Evolutionary conservation across 495 filamentous ascomycete species (phyloP), one percentile per base, ranked within the genome.

Genomic region (Glarea lozoyensis): DNA sequence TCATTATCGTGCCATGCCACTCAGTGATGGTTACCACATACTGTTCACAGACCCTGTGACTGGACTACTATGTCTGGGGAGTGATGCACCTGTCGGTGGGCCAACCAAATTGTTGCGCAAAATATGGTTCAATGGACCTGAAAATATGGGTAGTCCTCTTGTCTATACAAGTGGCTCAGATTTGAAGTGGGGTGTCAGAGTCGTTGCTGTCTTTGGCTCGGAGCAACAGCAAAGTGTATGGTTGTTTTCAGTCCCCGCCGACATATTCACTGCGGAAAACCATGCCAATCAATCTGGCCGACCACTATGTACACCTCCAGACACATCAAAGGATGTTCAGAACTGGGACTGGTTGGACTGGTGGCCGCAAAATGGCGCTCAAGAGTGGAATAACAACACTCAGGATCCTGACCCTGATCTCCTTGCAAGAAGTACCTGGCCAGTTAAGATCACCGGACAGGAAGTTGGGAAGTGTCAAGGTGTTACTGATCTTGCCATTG

Each of bases 1-100:
- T 50, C 79, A 87, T 51, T 83, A 78, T 49, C 72, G 69, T 10
- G 82, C 82, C 4, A 61, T 83, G 3, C 83, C 83, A 1, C 61
- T 85, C 32, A 78, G 78, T 47, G 82, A 86, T 57, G 81, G 82
- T 1, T 65, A 74, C 30, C 78, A 86, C 47, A 65, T 88, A 23
- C 60, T 86, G 17, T 88, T 84, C 61, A 78, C 76, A 7, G 82
- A 86, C 45, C 80, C 81, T 3, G 60, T 60, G 5, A 74, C 69
- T 15, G 70, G 67, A 5, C 43, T 67, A 2, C 64, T 86, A n/a
- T 84, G 75, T 49, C 64, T 88, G 3, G 82, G 83, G 3, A 74
- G 69, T 41, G 79, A 85, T 59, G 67, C 77, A 1, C 81, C 77
- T n/a, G 60, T 76, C 37, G 60, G 63, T 10, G 54, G 36, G 16